Percentiles rank a stretch among this genome's conserved stretches.
phyloP scores from a whole-genome alignment of 2,329 filamentous ascomycete genomes.

The Aspergillus persii region DNA sequence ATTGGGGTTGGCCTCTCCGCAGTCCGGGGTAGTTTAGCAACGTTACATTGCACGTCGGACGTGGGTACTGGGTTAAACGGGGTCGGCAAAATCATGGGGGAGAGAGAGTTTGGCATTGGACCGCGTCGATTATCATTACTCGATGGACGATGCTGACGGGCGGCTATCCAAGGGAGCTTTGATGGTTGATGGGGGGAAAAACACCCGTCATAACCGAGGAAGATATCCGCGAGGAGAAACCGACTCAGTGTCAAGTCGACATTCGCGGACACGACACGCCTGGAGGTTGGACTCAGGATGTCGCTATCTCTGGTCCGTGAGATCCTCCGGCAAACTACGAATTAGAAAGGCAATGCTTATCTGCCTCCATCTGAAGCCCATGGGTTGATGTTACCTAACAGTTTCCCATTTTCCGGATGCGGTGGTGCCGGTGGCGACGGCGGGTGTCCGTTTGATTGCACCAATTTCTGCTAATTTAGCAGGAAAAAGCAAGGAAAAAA shows the following conservation, averaged over 20 bases:
- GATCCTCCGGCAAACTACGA: conserved; percentile 7
- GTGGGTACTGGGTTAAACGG: not conserved
- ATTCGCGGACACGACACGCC: not conserved
- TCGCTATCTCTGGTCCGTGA: not conserved
- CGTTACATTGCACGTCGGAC: not conserved
- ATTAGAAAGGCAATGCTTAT: conserved; percentile 19
- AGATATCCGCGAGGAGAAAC: conserved; percentile 1
- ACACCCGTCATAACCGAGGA: not conserved
- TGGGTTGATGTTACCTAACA: conserved; percentile 19
- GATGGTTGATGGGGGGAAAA: not conserved
- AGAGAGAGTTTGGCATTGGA: not conserved
- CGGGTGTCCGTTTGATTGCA: not conserved
- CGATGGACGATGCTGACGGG: not conserved
- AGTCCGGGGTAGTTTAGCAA: conserved; percentile 9
- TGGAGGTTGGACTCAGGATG: not conserved
- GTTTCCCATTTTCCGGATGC: conserved; percentile 11
- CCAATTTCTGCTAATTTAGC: not conserved
- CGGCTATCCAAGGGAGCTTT: not conserved
- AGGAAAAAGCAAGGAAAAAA: not conserved
- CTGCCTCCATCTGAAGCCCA: not conserved
- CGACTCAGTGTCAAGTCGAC: not conserved
- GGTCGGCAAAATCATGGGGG: not conserved
- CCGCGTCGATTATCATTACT: not conserved
- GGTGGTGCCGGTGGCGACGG: conserved; percentile 13
- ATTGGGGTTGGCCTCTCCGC: conserved; percentile 6